Base-by-base conservation (phyloP, 208 protist species). In the Phytomonas sp. region DNA sequence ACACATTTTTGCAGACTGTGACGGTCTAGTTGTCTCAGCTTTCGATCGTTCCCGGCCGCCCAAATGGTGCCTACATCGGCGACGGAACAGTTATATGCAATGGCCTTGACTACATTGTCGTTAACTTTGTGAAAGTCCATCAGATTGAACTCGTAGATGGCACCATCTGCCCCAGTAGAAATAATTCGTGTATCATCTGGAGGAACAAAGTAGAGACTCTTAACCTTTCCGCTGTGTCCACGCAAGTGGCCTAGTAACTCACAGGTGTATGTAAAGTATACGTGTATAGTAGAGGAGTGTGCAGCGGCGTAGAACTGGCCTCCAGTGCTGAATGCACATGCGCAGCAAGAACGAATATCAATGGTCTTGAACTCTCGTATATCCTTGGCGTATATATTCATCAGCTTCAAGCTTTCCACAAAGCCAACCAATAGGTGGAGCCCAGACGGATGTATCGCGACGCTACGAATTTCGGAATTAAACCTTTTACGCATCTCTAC, bases 271-370 rank as follows among this genome's bases (percentile, higher is more conserved):
- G 96, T 95, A 68, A 88, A 93, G 81, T 98, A 98, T 3, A 99
- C 89, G 68, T 98, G 92, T 71, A 99, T 97, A 28, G 93, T 98
- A 70, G 93, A 97, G 23, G 90, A 91, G 78, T 98, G 94, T 62
- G 94, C 95, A 13, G 96, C 97, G 15, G 98, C 98, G 74, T 99
- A 99, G 71, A 93, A 96, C 70, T 98, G 95, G 29, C 98, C 98
- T 31, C 98, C 98, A 68, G 89, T 91, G 72, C 91, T 98, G 87
- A 98, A 99, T 60, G 88, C 79, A 70, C 94, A 97, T 71, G 91
- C 91, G 26, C 82, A 64, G 83, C 96, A 98, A 71, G 83, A 87
- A 51, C 94, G 85, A 70, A 99, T 98, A 75, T 82, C 80, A 66
- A 98, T 92, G 60, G 93, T 97, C 72, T 97, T 95, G 85, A 89